A percentile compares a stretch with the other conserved stretches of the same genome.
Evolutionary conservation across 2,329 filamentous ascomycete species (phyloP).

Genomic region (Paecilomyces sp.): DNA sequence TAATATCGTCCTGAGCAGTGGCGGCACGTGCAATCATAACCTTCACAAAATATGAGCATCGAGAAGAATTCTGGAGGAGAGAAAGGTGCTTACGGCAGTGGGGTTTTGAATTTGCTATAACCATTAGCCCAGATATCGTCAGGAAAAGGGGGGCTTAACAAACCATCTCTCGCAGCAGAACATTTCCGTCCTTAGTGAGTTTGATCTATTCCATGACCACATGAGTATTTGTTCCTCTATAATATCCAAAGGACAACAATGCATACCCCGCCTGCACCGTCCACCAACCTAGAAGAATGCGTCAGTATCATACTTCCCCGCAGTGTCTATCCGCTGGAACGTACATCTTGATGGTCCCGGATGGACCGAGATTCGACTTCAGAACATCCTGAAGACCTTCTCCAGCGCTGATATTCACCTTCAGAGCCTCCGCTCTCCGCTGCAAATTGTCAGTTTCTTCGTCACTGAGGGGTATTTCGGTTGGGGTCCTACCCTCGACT

Average conservation of each 20-base stretch:
- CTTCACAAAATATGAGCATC: constrained; percentile 24
- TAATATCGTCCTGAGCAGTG: constrained; percentile 97
- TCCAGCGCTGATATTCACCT: constrained; percentile 93
- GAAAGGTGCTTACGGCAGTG: constrained; percentile 61
- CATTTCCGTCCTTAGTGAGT: constrained; percentile 97
- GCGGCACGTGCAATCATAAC: constrained; percentile 72
- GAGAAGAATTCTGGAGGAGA: constrained; percentile 1
- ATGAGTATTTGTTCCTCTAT: constrained; percentile 9
- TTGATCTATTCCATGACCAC: constrained; percentile 63
- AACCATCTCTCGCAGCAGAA: constrained; percentile 63
- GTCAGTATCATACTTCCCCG: constrained; percentile 14
- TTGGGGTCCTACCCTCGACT: constrained; percentile 70
- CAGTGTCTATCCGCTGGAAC: constrained; percentile 10
- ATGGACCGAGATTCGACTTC: constrained; percentile 89
- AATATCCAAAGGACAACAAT: constrained; percentile 5
- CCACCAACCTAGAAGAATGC: constrained; percentile 46
- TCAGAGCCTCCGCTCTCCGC: constrained; percentile 93
- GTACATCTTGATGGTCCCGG: constrained; percentile 94
- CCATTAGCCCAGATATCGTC: constrained; percentile 21
- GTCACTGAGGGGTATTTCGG: constrained; percentile 19
- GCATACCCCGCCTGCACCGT: constrained; percentile 53
- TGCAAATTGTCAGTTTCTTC: constrained; percentile 45
- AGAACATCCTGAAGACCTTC: constrained; percentile 91
- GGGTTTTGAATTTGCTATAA: constrained; percentile 88
- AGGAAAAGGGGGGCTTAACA: constrained; percentile 12